A percentile compares a stretch with the other conserved stretches of the same genome.
Evolutionary conservation across 139 green algal species (phyloP).

Genomic region (Edaphochlamys debaryana): DNA sequence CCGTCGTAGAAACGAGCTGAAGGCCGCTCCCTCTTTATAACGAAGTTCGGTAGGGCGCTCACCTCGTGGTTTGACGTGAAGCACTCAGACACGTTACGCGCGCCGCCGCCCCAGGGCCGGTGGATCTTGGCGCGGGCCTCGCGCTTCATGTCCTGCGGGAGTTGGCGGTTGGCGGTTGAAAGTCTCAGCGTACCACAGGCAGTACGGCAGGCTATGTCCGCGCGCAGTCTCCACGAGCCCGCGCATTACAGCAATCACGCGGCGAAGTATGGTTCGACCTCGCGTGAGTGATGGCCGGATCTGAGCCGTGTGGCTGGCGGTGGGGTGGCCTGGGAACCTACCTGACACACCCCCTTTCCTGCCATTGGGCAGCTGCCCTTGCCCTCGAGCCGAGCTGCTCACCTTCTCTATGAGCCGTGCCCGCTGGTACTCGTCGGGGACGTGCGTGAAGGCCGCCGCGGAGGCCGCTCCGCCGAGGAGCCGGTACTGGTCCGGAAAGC

Average conservation of each 20-base stretch:
- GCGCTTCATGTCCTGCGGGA: slow-evolving; percentile 34
- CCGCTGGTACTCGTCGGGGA: slow-evolving; percentile 32
- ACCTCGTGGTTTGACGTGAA: slow-evolving; percentile 18
- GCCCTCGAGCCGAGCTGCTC: too few species aligned
- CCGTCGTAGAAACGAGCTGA: too few species aligned
- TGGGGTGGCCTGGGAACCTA: too few species aligned
- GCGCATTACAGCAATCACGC: not conserved
- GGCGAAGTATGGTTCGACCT: not conserved
- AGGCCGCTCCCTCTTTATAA: too few species aligned
- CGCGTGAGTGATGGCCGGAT: not conserved
- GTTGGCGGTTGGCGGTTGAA: too few species aligned
- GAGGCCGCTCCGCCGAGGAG: not conserved
- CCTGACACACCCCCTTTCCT: too few species aligned
- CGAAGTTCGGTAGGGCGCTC: too few species aligned
- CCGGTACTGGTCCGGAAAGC: not conserved
- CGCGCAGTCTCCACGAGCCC: too few species aligned
- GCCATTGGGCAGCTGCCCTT: too few species aligned
- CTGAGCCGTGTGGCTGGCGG: too few species aligned
- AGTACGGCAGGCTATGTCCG: not conserved
- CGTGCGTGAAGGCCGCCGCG: slow-evolving; percentile 1
- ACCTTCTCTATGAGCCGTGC: slow-evolving; percentile 20
- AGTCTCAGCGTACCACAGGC: too few species aligned
- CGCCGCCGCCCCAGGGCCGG: slow-evolving; percentile 34
- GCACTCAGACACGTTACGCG: not conserved
- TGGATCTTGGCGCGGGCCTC: slow-evolving; percentile 37